Conservation (phyloP, 2,329 filamentous ascomycete species). For the Sclerotinia subarctica region DNA sequence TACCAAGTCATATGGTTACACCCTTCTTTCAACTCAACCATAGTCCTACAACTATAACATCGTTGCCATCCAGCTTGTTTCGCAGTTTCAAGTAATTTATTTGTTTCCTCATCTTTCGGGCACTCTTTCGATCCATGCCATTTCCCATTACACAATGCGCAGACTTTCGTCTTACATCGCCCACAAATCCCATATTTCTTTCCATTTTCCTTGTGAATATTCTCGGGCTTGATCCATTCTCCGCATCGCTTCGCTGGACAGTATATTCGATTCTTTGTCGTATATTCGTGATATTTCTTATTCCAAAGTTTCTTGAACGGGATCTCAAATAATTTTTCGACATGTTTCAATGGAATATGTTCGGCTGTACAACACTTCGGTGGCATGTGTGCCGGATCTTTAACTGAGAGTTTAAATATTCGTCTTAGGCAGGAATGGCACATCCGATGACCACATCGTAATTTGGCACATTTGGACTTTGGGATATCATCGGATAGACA, state of each 20-base stretch:
- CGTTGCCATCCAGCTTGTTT: slow-evolving; percentile 69
- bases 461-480: slow-evolving; percentile 60
- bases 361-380: slow-evolving; percentile 74
- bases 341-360: slow-evolving; percentile 71
- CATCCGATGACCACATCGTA: slow-evolving; percentile 78
- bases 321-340: slow-evolving; percentile 69
- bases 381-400: slow-evolving; percentile 78
- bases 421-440: slow-evolving; percentile 73
- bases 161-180: slow-evolving; percentile 71
- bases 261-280: slow-evolving; percentile 71
- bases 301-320: slow-evolving; percentile 80
- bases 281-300: slow-evolving; percentile 72
- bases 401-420: slow-evolving; percentile 71
- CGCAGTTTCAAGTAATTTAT: slow-evolving; percentile 60
- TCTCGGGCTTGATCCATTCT: slow-evolving; percentile 72
- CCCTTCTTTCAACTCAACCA: slow-evolving; percentile 78
- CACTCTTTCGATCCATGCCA: slow-evolving; percentile 71
- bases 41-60: slow-evolving; percentile 69
- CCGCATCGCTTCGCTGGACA: slow-evolving; percentile 72
- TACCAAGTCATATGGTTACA: slow-evolving; percentile 89
- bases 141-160: slow-evolving; percentile 67
- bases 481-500: slow-evolving; percentile 68
- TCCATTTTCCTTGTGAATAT: slow-evolving; percentile 59
- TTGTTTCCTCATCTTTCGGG: slow-evolving; percentile 66
- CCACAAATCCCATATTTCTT: slow-evolving; percentile 68